Percentiles rank a stretch among this genome's conserved stretches.
These are phyloP conservation scores for Russula sp. DNA, from an alignment of 768 basidiomycete genomes.

Conservation along the genomic window DNA sequence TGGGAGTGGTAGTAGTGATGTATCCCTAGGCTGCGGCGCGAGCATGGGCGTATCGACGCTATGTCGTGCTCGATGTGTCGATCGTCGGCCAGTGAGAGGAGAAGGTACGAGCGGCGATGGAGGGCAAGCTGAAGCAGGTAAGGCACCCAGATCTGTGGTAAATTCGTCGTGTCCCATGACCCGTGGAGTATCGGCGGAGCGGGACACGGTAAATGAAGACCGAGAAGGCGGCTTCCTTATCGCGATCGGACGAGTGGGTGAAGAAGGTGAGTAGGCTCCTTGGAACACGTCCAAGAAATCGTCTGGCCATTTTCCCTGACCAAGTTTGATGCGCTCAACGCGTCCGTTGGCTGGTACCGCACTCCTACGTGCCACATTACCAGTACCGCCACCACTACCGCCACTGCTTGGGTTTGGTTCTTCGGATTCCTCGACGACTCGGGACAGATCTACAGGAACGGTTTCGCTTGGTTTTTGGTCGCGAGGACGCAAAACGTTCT, in stretches of 20 bases:
- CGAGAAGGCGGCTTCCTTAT: conserved; percentile 16
- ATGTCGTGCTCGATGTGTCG: conserved; percentile 62
- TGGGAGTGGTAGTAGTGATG: conserved; percentile 30
- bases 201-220: not conserved
- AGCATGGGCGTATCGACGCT: conserved; percentile 52
- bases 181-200: not conserved
- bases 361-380: conserved; percentile 31
- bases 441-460: conserved; percentile 55
- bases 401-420: conserved; percentile 37
- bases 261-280: conserved; percentile 24
- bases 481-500: conserved; percentile 36
- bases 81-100: conserved; percentile 47
- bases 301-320: conserved; percentile 82
- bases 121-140: not conserved
- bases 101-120: conserved; percentile 41
- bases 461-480: conserved; percentile 67
- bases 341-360: conserved; percentile 37
- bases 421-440: conserved; percentile 66
- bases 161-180: conserved; percentile 1
- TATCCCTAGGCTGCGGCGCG: conserved; percentile 37
- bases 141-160: not conserved
- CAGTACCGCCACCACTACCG: conserved; percentile 28
- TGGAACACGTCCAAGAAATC: conserved; percentile 68
- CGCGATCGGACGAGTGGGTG: conserved; percentile 20
- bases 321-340: conserved; percentile 51